Base-by-base conservation (phyloP, 345 rosid genomes). In the Noccaea bulbosa region DNA sequence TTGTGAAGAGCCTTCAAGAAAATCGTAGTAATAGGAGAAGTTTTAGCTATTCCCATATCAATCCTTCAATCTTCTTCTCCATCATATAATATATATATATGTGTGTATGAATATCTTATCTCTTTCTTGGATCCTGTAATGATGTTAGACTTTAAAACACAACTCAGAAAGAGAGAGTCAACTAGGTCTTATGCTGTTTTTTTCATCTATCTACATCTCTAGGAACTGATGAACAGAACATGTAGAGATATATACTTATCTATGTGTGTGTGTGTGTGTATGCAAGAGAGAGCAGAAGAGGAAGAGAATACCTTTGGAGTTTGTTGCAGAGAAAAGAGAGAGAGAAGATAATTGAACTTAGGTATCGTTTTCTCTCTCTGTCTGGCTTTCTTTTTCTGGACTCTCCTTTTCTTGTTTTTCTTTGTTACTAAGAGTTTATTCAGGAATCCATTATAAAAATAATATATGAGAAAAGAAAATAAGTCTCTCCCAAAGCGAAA, bases 1-100 rank as follows among this genome's bases (percentile, higher is more conserved):
- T 46, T 84, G 43, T 62, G 58, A 56, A 73, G 60, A 64, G 67
- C 79, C 34, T 77, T 58, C 41, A 56, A 62, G 22, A 73, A 49
- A 24, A 71, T 61, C 34, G 77, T 72, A 68, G 77, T 54, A 38
- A 78, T 64, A 52, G 62, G 16, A 54, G 79, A 70, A 38, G 83
- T 76, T 69, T 79, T 81, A 76, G 89, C 85, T 89, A 89, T 78
- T 80, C 86, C 94, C 94, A 86, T 92, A 81, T 55, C 72, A 61
- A 51, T 64, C 62, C 22, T 72, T 65, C 54, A 70, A 71, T 75
- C 70, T 49, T 71, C 74, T 77, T 81, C 79, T 60, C 83, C 82
- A 64, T 81, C 82, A 64, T 82, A 53, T 73, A 70, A 70, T 63
- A 40, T 68, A 22, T 5, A 33, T 37, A 12, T 10, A 11, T 52